These are phyloP conservation scores for Alternaria arbusti DNA, from an alignment of 2,329 filamentous ascomycete species.

Conservation along the genomic window DNA sequence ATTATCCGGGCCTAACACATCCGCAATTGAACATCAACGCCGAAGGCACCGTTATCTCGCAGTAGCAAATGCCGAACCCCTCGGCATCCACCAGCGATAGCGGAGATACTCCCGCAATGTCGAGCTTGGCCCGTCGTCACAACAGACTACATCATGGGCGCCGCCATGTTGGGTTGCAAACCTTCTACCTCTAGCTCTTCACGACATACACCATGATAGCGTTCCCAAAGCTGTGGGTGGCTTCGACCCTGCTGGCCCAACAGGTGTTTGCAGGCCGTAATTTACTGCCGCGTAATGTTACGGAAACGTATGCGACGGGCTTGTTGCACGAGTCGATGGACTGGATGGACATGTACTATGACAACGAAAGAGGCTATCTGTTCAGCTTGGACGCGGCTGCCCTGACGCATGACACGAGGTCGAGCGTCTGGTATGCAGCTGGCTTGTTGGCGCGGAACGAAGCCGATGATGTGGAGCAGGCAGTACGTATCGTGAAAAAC, in stretches of 20 bases:
- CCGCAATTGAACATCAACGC: not conserved
- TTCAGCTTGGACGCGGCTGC: slow-evolving; percentile 58
- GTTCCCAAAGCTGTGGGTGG: slow-evolving; percentile 15
- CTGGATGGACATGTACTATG: slow-evolving; percentile 64
- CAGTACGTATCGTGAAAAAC: slow-evolving; percentile 61
- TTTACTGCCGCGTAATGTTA: slow-evolving; percentile 23
- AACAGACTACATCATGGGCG: not conserved
- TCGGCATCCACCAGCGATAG: not conserved
- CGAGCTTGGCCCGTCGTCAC: not conserved
- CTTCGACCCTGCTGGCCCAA: slow-evolving; percentile 14
- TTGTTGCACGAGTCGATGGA: slow-evolving; percentile 57
- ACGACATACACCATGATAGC: slow-evolving; percentile 9
- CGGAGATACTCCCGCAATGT: slow-evolving; percentile 1
- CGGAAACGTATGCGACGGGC: slow-evolving; percentile 18
- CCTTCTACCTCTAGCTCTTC: not conserved
- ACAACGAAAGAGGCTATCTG: slow-evolving; percentile 59
- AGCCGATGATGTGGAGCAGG: slow-evolving; percentile 57
- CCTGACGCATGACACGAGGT: slow-evolving; percentile 63
- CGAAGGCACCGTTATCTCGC: slow-evolving; percentile 5
- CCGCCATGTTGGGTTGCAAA: not conserved
- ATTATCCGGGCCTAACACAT: slow-evolving; percentile 5
- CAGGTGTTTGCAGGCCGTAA: slow-evolving; percentile 10
- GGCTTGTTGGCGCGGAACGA: slow-evolving; percentile 64
- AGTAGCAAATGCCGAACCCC: slow-evolving; percentile 6
- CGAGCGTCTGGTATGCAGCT: slow-evolving; percentile 65